Conservation (phyloP, 2,329 filamentous ascomycete species). For the Aspergillus puulaauensis region DNA sequence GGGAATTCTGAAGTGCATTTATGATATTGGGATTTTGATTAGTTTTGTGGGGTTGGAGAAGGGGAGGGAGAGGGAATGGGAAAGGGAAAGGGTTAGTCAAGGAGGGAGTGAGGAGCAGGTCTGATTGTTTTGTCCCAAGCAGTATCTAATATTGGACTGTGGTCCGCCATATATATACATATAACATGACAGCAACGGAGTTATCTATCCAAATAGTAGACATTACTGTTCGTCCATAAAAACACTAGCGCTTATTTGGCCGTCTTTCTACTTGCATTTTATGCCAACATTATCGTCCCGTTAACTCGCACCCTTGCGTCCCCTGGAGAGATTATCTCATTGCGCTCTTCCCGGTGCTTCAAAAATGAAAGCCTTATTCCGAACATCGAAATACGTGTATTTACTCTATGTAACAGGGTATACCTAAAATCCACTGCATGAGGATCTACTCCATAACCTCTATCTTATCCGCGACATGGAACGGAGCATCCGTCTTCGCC, state of each 20-base stretch:
- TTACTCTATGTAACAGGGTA: background rate
- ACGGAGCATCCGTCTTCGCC: constrained; percentile 69
- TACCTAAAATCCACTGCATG: background rate
- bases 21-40: constrained; percentile 59
- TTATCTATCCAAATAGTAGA: too few relatives aligned
- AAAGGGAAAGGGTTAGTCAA: background rate
- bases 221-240: too few relatives aligned
- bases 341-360: background rate
- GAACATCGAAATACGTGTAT: background rate
- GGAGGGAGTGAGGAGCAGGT: background rate
- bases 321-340: background rate
- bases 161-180: too few relatives aligned
- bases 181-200: too few relatives aligned
- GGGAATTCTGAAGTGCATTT: constrained; percentile 60
- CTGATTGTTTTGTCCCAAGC: background rate
- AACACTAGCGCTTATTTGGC: too few relatives aligned
- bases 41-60: constrained; percentile 44
- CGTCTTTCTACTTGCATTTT: too few relatives aligned
- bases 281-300: too few relatives aligned
- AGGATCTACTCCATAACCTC: constrained; percentile 46
- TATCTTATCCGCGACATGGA: constrained; percentile 60
- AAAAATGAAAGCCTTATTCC: background rate
- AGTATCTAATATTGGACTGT: too few relatives aligned
- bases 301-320: too few relatives aligned
- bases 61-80: background rate